These are phyloP conservation scores for Termitomyces sp. DNA, from an alignment of 768 basidiomycete genomes.

Conservation along the genomic window DNA sequence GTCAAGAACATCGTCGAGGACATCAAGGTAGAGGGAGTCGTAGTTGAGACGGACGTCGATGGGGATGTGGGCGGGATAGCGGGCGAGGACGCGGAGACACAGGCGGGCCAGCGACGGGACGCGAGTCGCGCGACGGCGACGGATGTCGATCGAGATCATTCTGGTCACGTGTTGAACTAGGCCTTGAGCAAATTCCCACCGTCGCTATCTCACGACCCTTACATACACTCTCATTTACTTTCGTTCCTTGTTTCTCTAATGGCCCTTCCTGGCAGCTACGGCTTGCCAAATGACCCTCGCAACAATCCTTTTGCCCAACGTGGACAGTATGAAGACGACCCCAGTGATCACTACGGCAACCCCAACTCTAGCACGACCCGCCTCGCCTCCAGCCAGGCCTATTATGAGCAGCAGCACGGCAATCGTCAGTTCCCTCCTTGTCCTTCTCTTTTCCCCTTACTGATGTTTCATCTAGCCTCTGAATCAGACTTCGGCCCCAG, in stretches of 20 bases:
- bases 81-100: conserved; percentile 40
- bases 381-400: conserved; percentile 41
- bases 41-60: conserved; percentile 21
- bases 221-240: conserved; percentile 9
- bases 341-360: conserved; percentile 46
- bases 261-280: conserved; percentile 18
- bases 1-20: conserved; percentile 31
- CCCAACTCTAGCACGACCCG: conserved; percentile 51
- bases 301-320: conserved; percentile 26
- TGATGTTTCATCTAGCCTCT: conserved; percentile 18
- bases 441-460: not conserved
- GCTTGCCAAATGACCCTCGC: conserved; percentile 19
- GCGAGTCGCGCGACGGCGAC: conserved; percentile 6
- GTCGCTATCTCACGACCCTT: conserved; percentile 4
- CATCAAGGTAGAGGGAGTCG: conserved; percentile 21
- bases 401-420: conserved; percentile 30
- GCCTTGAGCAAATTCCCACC: conserved; percentile 12
- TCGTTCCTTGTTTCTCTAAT: conserved; percentile 17
- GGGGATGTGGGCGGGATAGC: conserved; percentile 38
- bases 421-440: conserved; percentile 15
- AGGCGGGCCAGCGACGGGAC: conserved; percentile 51
- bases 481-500: conserved; percentile 31
- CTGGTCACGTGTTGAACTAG: conserved; percentile 1
- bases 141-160: conserved; percentile 6
- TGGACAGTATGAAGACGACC: conserved; percentile 40